These are phyloP conservation scores for Polytrichum formosum DNA, from an alignment of 225 moss, liverwort and hornwort species.

Conservation along the genomic window DNA sequence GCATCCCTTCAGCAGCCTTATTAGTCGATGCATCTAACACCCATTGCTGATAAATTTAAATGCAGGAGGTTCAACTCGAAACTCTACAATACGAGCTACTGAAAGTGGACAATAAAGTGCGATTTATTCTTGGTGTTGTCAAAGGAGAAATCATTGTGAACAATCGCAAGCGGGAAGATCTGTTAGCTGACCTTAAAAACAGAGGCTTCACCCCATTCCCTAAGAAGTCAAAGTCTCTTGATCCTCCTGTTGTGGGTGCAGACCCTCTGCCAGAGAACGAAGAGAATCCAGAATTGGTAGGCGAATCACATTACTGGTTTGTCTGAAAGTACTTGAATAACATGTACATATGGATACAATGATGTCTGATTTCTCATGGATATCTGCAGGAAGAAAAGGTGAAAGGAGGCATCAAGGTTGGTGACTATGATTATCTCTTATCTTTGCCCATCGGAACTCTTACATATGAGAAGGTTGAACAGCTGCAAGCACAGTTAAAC, in stretches of 20 bases:
- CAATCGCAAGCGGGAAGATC: slow-evolving; percentile 84
- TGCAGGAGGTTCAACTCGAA: slow-evolving; percentile 75
- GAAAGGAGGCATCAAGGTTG: slow-evolving; percentile 39
- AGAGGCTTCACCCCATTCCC: slow-evolving; percentile 91
- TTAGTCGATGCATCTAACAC: background rate
- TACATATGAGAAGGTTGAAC: slow-evolving; percentile 84
- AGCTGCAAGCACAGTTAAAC: slow-evolving; percentile 61
- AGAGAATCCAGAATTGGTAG: slow-evolving; percentile 54
- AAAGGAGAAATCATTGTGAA: slow-evolving; percentile 82
- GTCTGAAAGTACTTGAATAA: too few species aligned
- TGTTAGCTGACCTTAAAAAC: slow-evolving; percentile 63
- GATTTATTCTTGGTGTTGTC: slow-evolving; percentile 91
- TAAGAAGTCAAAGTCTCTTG: slow-evolving; percentile 61
- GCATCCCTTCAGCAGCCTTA: too few species aligned
- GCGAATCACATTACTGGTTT: background rate
- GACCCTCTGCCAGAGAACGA: slow-evolving; percentile 43
- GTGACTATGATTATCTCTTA: slow-evolving; percentile 90
- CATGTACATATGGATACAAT: too few species aligned
- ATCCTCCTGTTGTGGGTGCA: slow-evolving; percentile 85
- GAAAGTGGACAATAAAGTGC: slow-evolving; percentile 90
- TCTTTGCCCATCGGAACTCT: slow-evolving; percentile 87
- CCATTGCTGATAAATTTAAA: background rate
- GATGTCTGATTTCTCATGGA: too few species aligned
- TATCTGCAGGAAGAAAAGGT: slow-evolving; percentile 39
- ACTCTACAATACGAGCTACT: slow-evolving; percentile 71